Percentiles rank a stretch among this genome's conserved stretches.
Evolutionary conservation across 768 basidiomycete genomes (phyloP).

Genomic region (Naematelia aurantialba): DNA sequence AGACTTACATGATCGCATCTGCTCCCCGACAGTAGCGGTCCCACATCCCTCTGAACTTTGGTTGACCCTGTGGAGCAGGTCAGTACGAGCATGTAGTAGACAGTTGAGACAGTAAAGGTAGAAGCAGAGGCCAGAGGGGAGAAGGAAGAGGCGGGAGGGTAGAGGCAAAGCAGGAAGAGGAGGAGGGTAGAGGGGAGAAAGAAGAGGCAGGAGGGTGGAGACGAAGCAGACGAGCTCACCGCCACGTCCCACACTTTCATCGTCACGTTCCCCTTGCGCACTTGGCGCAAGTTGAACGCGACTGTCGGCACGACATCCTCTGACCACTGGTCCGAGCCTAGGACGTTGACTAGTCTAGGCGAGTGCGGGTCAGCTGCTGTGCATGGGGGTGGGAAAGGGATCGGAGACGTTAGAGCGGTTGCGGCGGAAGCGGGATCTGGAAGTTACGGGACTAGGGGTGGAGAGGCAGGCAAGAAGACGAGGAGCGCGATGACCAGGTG

Average conservation of each 20-base stretch:
- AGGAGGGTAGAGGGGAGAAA: too few relatives aligned
- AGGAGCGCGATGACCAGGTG: too few relatives aligned
- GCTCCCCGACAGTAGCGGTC: slow-evolving; percentile 89
- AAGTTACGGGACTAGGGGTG: neutral
- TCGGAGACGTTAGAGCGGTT: neutral
- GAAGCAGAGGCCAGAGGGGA: too few relatives aligned
- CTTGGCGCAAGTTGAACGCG: slow-evolving; percentile 84
- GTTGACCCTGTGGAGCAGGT: too few relatives aligned
- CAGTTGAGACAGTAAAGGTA: too few relatives aligned
- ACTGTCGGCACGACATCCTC: slow-evolving; percentile 96
- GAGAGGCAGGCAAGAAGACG: neutral
- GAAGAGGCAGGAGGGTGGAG: neutral
- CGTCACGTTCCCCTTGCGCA: slow-evolving; percentile 82
- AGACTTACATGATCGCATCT: slow-evolving; percentile 79
- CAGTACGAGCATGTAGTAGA: too few relatives aligned
- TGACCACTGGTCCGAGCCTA: slow-evolving; percentile 78
- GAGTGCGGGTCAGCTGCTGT: neutral
- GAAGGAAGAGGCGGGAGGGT: too few relatives aligned
- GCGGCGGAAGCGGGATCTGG: neutral
- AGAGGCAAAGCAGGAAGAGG: too few relatives aligned
- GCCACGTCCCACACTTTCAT: slow-evolving; percentile 96
- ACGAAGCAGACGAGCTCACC: slow-evolving; percentile 52
- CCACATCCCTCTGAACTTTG: slow-evolving; percentile 93
- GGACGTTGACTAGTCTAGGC: slow-evolving; percentile 68
- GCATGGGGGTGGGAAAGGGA: neutral